phyloP scores from a whole-genome alignment of 495 filamentous ascomycete genomes.

The Lasiosphaeriaceae sp. region DNA sequence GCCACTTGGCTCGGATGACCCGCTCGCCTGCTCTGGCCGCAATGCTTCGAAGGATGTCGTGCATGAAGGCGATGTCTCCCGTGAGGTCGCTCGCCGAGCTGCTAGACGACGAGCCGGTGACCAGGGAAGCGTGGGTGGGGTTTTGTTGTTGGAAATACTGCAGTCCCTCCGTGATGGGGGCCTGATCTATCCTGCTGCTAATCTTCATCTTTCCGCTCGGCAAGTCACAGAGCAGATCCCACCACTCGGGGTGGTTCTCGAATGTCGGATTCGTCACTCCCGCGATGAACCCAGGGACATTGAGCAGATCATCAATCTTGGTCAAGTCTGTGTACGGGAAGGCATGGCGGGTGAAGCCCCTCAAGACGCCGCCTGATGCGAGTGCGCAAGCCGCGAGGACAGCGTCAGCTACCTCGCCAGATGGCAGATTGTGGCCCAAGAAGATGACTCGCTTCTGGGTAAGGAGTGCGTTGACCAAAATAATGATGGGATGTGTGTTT shows the following conservation, averaged over 20 bases:
- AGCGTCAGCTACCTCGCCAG: constrained; percentile 90
- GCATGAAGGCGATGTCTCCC: constrained; percentile 88
- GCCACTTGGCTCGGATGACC: constrained; percentile 84
- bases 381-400: constrained; percentile 91
- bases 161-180: constrained; percentile 74
- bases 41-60: constrained; percentile 76
- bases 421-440: constrained; percentile 89
- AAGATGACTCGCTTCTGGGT: constrained; percentile 98
- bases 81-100: constrained; percentile 58
- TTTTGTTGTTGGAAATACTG: constrained; percentile 82
- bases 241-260: constrained; percentile 93
- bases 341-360: constrained; percentile 94
- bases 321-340: constrained; percentile 98
- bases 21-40: constrained; percentile 82
- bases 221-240: constrained; percentile 94
- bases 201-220: constrained; percentile 92
- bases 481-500: constrained; percentile 72
- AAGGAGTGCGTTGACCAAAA: constrained; percentile 75
- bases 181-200: constrained; percentile 71
- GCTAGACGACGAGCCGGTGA: constrained; percentile 37
- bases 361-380: constrained; percentile 87
- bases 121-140: constrained; percentile 48
- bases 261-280: constrained; percentile 97
- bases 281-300: constrained; percentile 95
- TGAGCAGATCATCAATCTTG: constrained; percentile 93